These are phyloP conservation scores for Roridomyces roridus DNA, from an alignment of 768 basidiomycete species.

Conservation along the genomic window DNA sequence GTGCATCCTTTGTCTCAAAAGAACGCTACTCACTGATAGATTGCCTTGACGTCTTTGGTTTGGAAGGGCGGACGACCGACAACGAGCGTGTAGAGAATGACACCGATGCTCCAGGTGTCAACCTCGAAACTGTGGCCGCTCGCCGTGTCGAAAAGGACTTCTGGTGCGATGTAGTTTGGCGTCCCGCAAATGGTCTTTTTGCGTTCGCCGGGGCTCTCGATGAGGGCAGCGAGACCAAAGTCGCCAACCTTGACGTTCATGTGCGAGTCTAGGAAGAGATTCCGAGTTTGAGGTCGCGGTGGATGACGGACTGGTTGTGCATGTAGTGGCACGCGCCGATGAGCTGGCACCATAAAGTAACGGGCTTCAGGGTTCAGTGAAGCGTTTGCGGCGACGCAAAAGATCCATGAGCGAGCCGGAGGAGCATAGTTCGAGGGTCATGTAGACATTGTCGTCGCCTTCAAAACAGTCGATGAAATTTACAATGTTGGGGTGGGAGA, in stretches of 20 bases:
- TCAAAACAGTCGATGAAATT: slow-evolving; percentile 94
- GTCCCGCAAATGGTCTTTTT: slow-evolving; percentile 99
- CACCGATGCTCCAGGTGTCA: slow-evolving; percentile 97
- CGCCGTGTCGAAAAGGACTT: slow-evolving; percentile 93
- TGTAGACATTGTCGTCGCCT: slow-evolving; percentile 94
- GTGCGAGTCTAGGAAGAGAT: slow-evolving; percentile 87
- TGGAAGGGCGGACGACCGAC: slow-evolving; percentile 98
- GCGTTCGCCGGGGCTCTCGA: slow-evolving; percentile 94
- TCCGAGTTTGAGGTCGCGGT: slow-evolving; percentile 95
- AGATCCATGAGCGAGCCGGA: slow-evolving; percentile 92
- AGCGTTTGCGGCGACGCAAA: slow-evolving; percentile 83
- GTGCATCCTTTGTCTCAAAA: not conserved
- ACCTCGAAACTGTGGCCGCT: slow-evolving; percentile 99
- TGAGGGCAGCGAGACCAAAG: slow-evolving; percentile 95
- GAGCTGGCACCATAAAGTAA: slow-evolving; percentile 91
- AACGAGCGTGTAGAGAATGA: slow-evolving; percentile 94
- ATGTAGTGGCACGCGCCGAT: slow-evolving; percentile 97
- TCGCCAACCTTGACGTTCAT: slow-evolving; percentile 99
- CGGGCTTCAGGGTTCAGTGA: slow-evolving; percentile 93
- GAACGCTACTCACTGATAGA: slow-evolving; percentile 76
- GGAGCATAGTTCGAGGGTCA: slow-evolving; percentile 92
- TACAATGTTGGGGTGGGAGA: slow-evolving; percentile 93
- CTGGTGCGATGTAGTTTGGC: slow-evolving; percentile 98
- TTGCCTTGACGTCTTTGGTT: slow-evolving; percentile 96
- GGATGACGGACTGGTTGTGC: slow-evolving; percentile 96